These are phyloP conservation scores for Phoma herbarum DNA, from an alignment of 2,329 filamentous ascomycete species.

Conservation along the genomic window DNA sequence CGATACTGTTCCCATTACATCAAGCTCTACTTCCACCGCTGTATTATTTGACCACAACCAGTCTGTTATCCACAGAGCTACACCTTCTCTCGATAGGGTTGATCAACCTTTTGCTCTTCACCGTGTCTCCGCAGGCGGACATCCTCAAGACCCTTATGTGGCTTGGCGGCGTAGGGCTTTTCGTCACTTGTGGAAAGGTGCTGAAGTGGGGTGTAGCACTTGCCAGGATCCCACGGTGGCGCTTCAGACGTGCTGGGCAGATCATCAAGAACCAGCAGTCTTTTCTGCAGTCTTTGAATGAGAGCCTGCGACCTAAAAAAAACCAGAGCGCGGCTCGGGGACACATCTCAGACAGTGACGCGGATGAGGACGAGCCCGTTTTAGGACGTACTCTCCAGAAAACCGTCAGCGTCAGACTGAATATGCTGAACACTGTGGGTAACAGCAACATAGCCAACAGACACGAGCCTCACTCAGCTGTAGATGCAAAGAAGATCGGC, in stretches of 20 bases:
- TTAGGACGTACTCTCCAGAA: constrained; percentile 34
- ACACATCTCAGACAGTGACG: constrained; percentile 53
- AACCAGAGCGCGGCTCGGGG: constrained; percentile 30
- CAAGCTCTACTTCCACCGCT: constrained; percentile 77
- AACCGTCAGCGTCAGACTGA: constrained; percentile 37
- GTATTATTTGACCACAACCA: constrained; percentile 85
- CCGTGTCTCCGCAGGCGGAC: constrained; percentile 65
- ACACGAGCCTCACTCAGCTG: constrained; percentile 41
- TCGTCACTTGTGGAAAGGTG: constrained; percentile 76
- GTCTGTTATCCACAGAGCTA: constrained; percentile 84
- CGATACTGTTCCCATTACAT: constrained; percentile 82
- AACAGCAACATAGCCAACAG: constrained; percentile 24
- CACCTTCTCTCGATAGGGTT: constrained; percentile 85
- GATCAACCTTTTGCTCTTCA: constrained; percentile 81
- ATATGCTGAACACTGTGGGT: constrained; percentile 28
- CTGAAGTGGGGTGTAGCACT: constrained; percentile 85
- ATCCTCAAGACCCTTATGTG: constrained; percentile 58
- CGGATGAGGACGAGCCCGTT: constrained; percentile 54
- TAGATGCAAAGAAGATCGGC: constrained; percentile 36
- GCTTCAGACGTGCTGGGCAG: constrained; percentile 71
- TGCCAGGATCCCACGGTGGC: constrained; percentile 90
- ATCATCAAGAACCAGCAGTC: constrained; percentile 55
- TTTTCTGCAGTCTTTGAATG: constrained; percentile 54
- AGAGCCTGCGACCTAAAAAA: constrained; percentile 43
- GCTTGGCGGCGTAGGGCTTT: constrained; percentile 75